Conservation (phyloP, 148 eudicot genomes). For the Drosera capensis region DNA sequence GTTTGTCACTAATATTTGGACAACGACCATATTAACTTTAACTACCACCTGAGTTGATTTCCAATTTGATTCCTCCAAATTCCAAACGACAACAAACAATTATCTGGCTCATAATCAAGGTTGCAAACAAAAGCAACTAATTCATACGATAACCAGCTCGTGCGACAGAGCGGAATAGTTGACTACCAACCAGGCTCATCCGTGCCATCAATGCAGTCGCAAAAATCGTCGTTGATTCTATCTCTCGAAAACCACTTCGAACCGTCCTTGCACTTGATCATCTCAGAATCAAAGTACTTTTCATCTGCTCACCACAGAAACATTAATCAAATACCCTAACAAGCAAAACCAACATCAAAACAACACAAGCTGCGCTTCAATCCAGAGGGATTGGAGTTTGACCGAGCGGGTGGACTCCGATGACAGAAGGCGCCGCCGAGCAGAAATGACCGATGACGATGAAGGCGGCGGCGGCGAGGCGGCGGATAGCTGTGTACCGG, state of each 20-base stretch:
- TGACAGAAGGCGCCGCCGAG: no score
- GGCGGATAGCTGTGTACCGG: neutral
- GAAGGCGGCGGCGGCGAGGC: neutral
- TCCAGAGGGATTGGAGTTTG: no score
- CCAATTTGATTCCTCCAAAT: no score
- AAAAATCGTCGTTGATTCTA: conserved; percentile 62
- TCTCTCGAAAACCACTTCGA: conserved; percentile 40
- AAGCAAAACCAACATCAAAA: no score
- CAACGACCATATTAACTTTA: no score
- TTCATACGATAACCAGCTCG: neutral
- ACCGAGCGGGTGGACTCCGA: no score
- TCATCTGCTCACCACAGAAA: conserved; percentile 20
- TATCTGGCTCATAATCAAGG: no score
- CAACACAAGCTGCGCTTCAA: no score
- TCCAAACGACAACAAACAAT: conserved; percentile 4
- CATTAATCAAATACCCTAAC: conserved; percentile 15
- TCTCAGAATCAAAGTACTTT: conserved; percentile 32
- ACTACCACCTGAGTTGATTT: no score
- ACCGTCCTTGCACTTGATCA: conserved; percentile 68
- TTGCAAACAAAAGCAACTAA: neutral
- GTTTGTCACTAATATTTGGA: no score
- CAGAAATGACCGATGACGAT: neutral
- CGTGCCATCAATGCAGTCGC: conserved; percentile 77
- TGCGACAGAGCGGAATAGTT: neutral
- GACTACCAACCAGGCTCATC: conserved; percentile 63